Percentiles rank a stretch among this genome's conserved stretches.
Evolutionary conservation across 163 green algal species (phyloP).

Genomic region (Trebouxia gelatinosa): DNA sequence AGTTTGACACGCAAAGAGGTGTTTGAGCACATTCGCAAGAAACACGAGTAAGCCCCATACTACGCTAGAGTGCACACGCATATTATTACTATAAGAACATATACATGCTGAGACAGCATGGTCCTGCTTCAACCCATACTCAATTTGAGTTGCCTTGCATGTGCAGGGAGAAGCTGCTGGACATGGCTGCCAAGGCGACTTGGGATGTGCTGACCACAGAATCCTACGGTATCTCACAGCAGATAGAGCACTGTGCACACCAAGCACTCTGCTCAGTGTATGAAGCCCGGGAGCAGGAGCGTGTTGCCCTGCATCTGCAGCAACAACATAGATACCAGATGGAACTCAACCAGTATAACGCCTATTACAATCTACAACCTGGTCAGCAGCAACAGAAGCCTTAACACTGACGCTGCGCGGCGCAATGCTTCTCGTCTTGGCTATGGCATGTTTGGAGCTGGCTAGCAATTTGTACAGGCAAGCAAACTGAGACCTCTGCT

Average conservation of each 20-base stretch:
- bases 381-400: too few relatives aligned
- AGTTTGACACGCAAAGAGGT: conserved; percentile 1
- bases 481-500: too few relatives aligned
- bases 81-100: too few relatives aligned
- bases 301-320: neutral
- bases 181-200: conserved; percentile 7
- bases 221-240: conserved; percentile 15
- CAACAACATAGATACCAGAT: neutral
- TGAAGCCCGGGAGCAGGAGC: conserved; percentile 5
- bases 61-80: too few relatives aligned
- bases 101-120: too few relatives aligned
- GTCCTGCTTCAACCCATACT: too few relatives aligned
- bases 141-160: too few relatives aligned
- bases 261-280: conserved; percentile 13
- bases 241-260: conserved; percentile 17
- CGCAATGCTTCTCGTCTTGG: too few relatives aligned
- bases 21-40: conserved; percentile 1
- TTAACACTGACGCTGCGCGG: too few relatives aligned
- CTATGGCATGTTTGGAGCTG: too few relatives aligned
- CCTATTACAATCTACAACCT: neutral
- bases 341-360: neutral
- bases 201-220: conserved; percentile 12
- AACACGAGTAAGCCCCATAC: conserved; percentile 13
- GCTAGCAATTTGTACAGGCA: too few relatives aligned
- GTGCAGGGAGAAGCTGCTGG: neutral